Conservation (phyloP, 1,139 yeast species). For the Yamadazyma aaseri region DNA sequence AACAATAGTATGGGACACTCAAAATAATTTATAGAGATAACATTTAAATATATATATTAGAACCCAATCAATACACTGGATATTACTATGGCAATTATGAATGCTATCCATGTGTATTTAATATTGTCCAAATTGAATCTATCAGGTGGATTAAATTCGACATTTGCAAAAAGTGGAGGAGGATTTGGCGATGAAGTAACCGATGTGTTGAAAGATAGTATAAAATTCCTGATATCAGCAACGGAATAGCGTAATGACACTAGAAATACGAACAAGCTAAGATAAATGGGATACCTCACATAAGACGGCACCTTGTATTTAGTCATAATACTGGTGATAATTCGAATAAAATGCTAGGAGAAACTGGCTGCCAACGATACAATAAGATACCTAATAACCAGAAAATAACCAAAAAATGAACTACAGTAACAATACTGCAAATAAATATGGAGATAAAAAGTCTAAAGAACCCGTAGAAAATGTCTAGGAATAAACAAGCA, state of each 20-base stretch:
- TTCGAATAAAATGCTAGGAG: constrained; percentile 4
- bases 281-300: constrained; percentile 3
- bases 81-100: constrained; percentile 7
- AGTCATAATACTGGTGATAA: constrained; percentile 6
- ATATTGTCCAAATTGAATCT: constrained; percentile 23
- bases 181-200: neutral
- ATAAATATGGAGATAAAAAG: constrained; percentile 10
- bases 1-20: constrained; percentile 70
- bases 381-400: constrained; percentile 6
- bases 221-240: constrained; percentile 5
- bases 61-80: constrained; percentile 3
- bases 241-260: constrained; percentile 8
- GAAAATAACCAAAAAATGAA: constrained; percentile 9
- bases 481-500: constrained; percentile 12
- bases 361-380: constrained; percentile 13
- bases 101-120: constrained; percentile 20
- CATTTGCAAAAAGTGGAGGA: constrained; percentile 15
- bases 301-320: constrained; percentile 2
- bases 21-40: constrained; percentile 8
- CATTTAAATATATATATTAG: neutral
- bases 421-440: constrained; percentile 9
- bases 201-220: neutral
- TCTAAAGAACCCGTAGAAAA: constrained; percentile 14
- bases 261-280: constrained; percentile 4
- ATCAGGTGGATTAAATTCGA: constrained; percentile 22